Evolutionary conservation across 225 moss, liverwort and hornwort genomes (phyloP).

Genomic region (Marchantia paleacea): DNA sequence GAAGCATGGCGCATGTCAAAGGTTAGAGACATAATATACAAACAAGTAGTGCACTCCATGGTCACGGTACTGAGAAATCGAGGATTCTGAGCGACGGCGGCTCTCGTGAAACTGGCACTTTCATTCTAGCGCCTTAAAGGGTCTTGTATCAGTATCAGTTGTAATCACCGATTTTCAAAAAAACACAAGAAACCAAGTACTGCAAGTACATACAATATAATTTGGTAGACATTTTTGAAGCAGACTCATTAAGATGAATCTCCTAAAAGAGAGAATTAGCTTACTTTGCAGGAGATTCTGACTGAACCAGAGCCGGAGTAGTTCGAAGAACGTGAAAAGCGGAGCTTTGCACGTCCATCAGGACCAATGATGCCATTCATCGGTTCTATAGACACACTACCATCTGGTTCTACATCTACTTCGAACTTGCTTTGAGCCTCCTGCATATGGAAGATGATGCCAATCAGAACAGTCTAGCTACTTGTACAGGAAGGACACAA

Average conservation of each 20-base stretch:
- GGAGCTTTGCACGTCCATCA: conserved; percentile 73
- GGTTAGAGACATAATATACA: neutral
- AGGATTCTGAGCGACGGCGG: neutral
- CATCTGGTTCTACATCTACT: conserved; percentile 63
- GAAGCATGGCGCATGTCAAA: neutral
- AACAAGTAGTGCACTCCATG: neutral
- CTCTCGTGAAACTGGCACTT: neutral
- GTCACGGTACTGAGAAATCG: neutral
- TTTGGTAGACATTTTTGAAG: neutral
- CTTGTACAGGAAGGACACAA: neutral
- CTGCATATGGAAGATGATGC: conserved; percentile 33
- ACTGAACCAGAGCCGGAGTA: conserved; percentile 37
- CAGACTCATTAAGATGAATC: no score
- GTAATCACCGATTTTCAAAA: no score
- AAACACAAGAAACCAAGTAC: no score
- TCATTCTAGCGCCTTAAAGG: no score
- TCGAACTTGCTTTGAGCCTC: conserved; percentile 94
- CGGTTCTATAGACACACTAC: conserved; percentile 63
- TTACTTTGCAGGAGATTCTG: conserved; percentile 92
- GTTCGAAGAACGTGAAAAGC: conserved; percentile 53
- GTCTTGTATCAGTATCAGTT: no score
- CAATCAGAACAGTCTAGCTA: neutral
- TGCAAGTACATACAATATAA: no score
- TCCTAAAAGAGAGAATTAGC: neutral
- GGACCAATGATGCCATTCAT: conserved; percentile 60